A percentile compares a stretch with the other conserved stretches of the same genome.
Conservation (phyloP, 73 alveolate species). For the Paramecium bursaria region DNA sequence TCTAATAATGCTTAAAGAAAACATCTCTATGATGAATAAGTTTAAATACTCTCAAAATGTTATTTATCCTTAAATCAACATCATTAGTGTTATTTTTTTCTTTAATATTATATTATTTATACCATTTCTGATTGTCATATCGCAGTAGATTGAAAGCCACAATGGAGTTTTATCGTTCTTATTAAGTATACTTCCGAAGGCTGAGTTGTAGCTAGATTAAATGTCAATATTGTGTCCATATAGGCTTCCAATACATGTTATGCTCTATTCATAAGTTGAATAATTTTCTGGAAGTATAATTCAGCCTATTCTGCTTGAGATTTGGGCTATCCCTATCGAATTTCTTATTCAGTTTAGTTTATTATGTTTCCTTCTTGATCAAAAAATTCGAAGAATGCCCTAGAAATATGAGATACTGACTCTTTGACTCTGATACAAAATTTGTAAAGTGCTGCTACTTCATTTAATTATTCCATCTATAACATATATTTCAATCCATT, state of each 20-base stretch:
- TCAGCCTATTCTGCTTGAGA: conserved; percentile 20
- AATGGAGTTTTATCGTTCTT: conserved; percentile 42
- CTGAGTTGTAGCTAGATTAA: conserved; percentile 1
- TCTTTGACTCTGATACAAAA: background rate
- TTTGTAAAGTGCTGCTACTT: background rate
- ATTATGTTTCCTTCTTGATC: background rate
- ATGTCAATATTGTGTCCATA: conserved; percentile 16
- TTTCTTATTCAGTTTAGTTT: conserved; percentile 18
- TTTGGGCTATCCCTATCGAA: background rate
- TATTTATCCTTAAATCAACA: background rate
- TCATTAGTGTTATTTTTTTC: conserved; percentile 1
- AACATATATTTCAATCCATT: conserved; percentile 39
- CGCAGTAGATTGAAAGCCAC: conserved; percentile 26
- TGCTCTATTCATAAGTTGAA: background rate
- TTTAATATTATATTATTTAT: too few species aligned
- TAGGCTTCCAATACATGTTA: background rate
- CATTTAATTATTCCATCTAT: background rate
- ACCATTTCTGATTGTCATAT: conserved; percentile 10
- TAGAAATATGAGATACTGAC: background rate
- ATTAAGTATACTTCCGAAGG: background rate
- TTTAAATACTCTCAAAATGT: conserved; percentile 4
- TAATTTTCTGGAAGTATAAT: background rate
- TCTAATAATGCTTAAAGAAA: conserved; percentile 36
- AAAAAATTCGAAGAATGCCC: background rate
- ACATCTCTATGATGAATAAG: background rate